Percentiles rank a stretch among this genome's conserved stretches.
Evolutionary conservation across 1,139 yeast species (phyloP).

Genomic region (Taphrina communis): DNA sequence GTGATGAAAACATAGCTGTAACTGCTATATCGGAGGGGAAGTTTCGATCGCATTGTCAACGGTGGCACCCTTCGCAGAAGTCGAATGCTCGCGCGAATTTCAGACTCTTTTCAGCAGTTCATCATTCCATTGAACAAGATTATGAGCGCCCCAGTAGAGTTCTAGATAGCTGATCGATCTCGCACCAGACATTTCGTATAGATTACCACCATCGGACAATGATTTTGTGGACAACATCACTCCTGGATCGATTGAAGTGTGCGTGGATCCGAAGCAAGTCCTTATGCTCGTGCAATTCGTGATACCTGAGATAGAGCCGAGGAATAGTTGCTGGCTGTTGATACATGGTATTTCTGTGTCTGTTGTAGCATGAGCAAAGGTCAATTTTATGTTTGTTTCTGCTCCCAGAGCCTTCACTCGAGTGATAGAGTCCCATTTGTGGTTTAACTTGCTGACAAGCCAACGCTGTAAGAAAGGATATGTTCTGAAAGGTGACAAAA

Average conservation of each 20-base stretch:
- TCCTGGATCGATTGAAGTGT: not conserved
- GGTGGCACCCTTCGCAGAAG: too few species aligned
- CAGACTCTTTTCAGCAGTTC: constrained; percentile 9
- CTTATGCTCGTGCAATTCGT: not conserved
- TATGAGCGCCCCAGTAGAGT: constrained; percentile 38
- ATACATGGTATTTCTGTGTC: constrained; percentile 12
- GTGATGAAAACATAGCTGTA: too few species aligned
- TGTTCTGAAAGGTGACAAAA: constrained; percentile 37
- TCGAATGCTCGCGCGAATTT: not conserved
- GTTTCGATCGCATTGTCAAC: too few species aligned
- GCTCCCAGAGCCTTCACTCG: constrained; percentile 1
- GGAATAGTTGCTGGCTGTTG: constrained; percentile 16
- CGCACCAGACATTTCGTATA: not conserved
- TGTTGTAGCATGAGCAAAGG: constrained; percentile 27
- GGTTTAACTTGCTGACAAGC: constrained; percentile 31
- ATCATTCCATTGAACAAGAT: constrained; percentile 38
- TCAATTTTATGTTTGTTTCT: constrained; percentile 7
- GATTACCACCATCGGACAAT: constrained; percentile 14
- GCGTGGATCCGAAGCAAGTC: not conserved
- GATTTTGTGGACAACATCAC: not conserved
- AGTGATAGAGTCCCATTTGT: constrained; percentile 39
- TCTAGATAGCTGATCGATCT: constrained; percentile 14
- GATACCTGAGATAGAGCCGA: not conserved
- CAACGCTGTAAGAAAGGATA: constrained; percentile 37
- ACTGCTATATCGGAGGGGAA: too few species aligned